Evolutionary conservation across 208 protist genomes (phyloP).

Genomic region (Crithidia expoeki): DNA sequence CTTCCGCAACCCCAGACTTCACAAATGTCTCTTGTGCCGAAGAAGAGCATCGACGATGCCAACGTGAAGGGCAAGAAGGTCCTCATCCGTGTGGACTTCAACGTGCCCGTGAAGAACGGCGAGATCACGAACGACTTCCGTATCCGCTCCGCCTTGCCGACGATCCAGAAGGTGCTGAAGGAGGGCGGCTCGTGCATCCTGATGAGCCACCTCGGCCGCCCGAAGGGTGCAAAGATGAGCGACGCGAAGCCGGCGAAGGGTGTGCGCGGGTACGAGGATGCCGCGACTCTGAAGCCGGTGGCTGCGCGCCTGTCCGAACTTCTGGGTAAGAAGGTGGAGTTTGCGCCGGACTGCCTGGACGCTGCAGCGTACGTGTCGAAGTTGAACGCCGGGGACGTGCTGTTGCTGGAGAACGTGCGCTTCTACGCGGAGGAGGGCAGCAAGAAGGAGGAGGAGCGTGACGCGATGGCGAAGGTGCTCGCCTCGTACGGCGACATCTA

Average conservation of each 20-base stretch:
- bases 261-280: slow-evolving; percentile 77
- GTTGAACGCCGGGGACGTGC: slow-evolving; percentile 81
- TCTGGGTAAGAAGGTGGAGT: slow-evolving; percentile 69
- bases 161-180: slow-evolving; percentile 95
- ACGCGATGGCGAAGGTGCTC: slow-evolving; percentile 90
- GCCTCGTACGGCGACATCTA: slow-evolving; percentile 96
- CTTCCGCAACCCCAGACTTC: slow-evolving; percentile 15
- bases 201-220: slow-evolving; percentile 98
- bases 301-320: slow-evolving; percentile 85
- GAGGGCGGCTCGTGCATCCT: slow-evolving; percentile 91
- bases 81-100: slow-evolving; percentile 97
- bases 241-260: slow-evolving; percentile 56
- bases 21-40: slow-evolving; percentile 60
- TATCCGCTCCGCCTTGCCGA: slow-evolving; percentile 95
- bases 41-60: slow-evolving; percentile 82
- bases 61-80: slow-evolving; percentile 93
- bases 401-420: slow-evolving; percentile 99
- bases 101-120: slow-evolving; percentile 97
- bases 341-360: slow-evolving; percentile 75
- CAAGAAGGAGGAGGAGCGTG: slow-evolving; percentile 84
- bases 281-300: slow-evolving; percentile 91
- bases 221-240: slow-evolving; percentile 91
- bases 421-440: slow-evolving; percentile 99
- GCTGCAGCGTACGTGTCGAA: slow-evolving; percentile 28
- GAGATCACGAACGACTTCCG: slow-evolving; percentile 95